A percentile compares a stretch with the other conserved stretches of the same genome.
Conservation (phyloP, 2,329 filamentous ascomycete genomes). For the Ilyonectria sp. region DNA sequence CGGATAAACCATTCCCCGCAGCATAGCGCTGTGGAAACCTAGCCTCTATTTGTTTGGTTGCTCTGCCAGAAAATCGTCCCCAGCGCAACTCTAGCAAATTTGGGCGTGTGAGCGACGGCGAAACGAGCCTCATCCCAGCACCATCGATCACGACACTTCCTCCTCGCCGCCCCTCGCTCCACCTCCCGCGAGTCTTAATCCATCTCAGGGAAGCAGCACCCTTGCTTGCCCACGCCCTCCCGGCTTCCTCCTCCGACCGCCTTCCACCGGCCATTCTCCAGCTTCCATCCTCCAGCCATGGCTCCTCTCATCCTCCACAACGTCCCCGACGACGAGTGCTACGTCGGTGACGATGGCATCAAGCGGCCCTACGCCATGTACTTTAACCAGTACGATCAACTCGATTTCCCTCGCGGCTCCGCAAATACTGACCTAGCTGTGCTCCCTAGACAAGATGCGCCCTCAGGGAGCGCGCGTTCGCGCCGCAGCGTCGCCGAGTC, state of each 20-base stretch:
- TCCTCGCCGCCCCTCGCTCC: background rate
- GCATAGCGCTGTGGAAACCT: background rate
- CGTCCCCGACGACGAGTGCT: conserved; percentile 78
- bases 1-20: conserved; percentile 22
- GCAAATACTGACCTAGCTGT: conserved; percentile 21
- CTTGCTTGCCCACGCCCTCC: background rate
- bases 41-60: conserved; percentile 24
- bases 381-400: conserved; percentile 69
- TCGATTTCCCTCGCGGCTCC: background rate
- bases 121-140: conserved; percentile 15
- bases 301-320: conserved; percentile 78
- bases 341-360: conserved; percentile 76
- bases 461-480: conserved; percentile 62
- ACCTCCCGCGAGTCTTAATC: background rate
- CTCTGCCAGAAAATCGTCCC: conserved; percentile 23
- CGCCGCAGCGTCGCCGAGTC: conserved; percentile 71
- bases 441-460: conserved; percentile 65
- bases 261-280: conserved; percentile 6
- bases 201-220: background rate
- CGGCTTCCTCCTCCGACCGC: background rate
- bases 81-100: conserved; percentile 20
- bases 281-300: conserved; percentile 57
- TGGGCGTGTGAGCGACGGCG: conserved; percentile 11
- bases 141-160: conserved; percentile 9
- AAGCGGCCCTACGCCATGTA: conserved; percentile 78